Evolutionary conservation across 257 asterid species (phyloP).

Genomic region (Solanum rostratum): DNA sequence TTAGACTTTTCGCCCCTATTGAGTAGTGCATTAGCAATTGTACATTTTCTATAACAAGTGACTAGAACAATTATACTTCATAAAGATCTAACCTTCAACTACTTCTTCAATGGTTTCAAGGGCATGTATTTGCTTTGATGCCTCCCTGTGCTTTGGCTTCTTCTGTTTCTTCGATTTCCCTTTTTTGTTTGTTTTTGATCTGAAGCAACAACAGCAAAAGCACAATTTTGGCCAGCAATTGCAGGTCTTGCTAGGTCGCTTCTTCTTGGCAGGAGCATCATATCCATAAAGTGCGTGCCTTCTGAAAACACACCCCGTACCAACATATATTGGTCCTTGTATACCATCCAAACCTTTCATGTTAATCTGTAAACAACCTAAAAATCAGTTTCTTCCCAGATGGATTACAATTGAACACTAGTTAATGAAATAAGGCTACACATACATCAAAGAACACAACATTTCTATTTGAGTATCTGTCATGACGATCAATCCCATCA

Average conservation of each 20-base stretch:
- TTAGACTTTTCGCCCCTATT: background rate
- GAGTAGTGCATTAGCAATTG: background rate
- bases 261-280: constrained; percentile 74
- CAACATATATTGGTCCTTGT: constrained; percentile 96
- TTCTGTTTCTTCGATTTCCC: constrained; percentile 50
- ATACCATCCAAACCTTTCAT: constrained; percentile 96
- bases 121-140: constrained; percentile 88
- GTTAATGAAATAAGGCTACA: background rate
- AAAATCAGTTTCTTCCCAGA: constrained; percentile 7
- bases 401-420: background rate
- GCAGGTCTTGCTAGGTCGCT: constrained; percentile 74
- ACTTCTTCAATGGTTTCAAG: constrained; percentile 90
- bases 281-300: constrained; percentile 80
- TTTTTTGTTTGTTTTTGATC: constrained; percentile 35
- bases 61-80: background rate
- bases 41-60: background rate
- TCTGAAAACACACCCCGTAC: constrained; percentile 89
- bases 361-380: constrained; percentile 47
- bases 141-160: constrained; percentile 62
- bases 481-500: constrained; percentile 82
- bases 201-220: constrained; percentile 45
- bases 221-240: constrained; percentile 91
- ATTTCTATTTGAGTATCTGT: constrained; percentile 84
- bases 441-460: constrained; percentile 91
- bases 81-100: constrained; percentile 35